Conservation (phyloP, 1,139 yeast species). For the Pneumocystis canis region DNA sequence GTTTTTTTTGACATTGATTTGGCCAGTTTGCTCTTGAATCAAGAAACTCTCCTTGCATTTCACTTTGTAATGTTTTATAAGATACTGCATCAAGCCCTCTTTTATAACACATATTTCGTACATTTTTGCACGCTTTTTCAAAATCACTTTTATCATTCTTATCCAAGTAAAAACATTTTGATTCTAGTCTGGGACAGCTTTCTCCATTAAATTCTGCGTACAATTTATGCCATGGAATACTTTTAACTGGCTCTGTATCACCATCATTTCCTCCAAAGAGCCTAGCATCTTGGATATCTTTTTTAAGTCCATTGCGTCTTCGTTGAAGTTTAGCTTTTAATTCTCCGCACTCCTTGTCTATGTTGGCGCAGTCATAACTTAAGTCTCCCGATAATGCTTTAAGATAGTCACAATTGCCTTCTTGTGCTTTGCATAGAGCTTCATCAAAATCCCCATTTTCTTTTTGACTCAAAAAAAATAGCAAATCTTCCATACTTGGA, state of each 20-base stretch:
- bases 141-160: background rate
- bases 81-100: background rate
- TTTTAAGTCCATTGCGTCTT: too few relatives aligned
- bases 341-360: too few relatives aligned
- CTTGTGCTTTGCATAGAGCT: too few relatives aligned
- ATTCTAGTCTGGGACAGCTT: background rate
- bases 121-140: background rate
- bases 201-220: background rate
- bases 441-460: background rate
- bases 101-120: background rate
- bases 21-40: background rate
- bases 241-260: background rate
- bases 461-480: background rate
- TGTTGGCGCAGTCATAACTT: too few relatives aligned
- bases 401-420: too few relatives aligned
- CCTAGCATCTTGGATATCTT: too few relatives aligned
- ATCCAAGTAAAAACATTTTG: background rate
- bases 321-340: too few relatives aligned
- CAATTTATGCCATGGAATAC: background rate
- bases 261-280: background rate
- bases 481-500: background rate
- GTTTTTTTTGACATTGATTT: background rate
- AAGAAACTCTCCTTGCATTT: background rate
- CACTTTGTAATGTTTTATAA: background rate
- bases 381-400: too few relatives aligned